Conservation (phyloP, 2,329 filamentous ascomycete species). For the Cytospora schulzeri region DNA sequence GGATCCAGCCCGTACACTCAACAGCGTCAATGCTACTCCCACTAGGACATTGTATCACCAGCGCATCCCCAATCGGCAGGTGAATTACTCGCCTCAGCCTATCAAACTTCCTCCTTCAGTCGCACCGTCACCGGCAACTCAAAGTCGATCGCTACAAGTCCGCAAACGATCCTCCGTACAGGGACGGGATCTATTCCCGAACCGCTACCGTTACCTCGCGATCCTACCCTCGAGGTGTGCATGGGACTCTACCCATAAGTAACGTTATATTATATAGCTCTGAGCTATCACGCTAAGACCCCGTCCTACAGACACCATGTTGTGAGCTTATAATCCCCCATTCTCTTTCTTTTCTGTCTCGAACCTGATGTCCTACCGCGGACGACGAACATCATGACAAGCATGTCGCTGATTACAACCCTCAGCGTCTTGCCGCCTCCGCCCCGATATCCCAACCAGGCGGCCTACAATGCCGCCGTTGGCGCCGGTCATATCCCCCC, state of each 20-base stretch:
- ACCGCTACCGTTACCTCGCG: constrained; percentile 8
- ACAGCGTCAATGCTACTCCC: too few relatives aligned
- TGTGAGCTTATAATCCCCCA: constrained; percentile 20
- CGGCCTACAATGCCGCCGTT: constrained; percentile 72
- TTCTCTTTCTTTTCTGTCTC: neutral
- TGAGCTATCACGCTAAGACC: constrained; percentile 7
- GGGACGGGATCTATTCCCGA: neutral
- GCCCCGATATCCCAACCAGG: constrained; percentile 76
- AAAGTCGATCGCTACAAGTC: neutral
- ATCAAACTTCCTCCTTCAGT: constrained; percentile 1
- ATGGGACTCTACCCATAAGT: constrained; percentile 16
- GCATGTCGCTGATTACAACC: constrained; percentile 29
- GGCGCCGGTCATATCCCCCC: constrained; percentile 69
- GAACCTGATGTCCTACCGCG: neutral
- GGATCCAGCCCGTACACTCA: too few relatives aligned
- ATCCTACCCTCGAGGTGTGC: constrained; percentile 2
- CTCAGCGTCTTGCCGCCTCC: constrained; percentile 81
- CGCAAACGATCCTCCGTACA: neutral
- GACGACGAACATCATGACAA: constrained; percentile 16
- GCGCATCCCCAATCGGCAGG: constrained; percentile 16
- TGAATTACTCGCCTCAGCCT: constrained; percentile 7
- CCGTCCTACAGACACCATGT: constrained; percentile 19
- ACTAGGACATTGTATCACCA: neutral
- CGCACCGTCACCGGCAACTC: constrained; percentile 5
- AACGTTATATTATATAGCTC: constrained; percentile 17